Evolutionary conservation across 2,329 filamentous ascomycete genomes (phyloP).

Genomic region (Botrytis tulipae): DNA sequence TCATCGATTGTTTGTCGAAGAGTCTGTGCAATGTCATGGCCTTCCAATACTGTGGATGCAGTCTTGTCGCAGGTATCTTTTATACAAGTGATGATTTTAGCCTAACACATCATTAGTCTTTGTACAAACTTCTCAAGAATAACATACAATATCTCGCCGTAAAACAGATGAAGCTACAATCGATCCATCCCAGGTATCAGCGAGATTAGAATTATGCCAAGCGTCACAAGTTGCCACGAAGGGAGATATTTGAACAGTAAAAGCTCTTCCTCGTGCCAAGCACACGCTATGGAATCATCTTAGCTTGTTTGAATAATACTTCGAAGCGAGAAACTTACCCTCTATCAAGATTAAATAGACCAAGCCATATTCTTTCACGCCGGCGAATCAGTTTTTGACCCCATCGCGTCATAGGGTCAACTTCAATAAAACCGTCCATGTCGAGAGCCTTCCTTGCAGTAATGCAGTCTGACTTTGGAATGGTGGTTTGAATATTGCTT

Average conservation of each 20-base stretch:
- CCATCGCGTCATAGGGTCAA: constrained; percentile 59
- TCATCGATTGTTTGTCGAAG: constrained; percentile 61
- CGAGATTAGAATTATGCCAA: constrained; percentile 64
- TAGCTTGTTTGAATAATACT: constrained; percentile 22
- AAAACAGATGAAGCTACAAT: constrained; percentile 70
- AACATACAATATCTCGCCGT: constrained; percentile 59
- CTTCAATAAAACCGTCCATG: constrained; percentile 65
- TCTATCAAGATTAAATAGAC: constrained; percentile 69
- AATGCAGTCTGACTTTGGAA: constrained; percentile 68
- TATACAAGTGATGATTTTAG: constrained; percentile 56
- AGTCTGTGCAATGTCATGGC: constrained; percentile 53
- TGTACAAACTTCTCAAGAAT: no score
- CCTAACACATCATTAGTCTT: constrained; percentile 39
- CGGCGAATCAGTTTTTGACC: constrained; percentile 61
- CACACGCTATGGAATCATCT: constrained; percentile 52
- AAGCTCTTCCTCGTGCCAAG: constrained; percentile 65
- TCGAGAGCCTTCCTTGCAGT: constrained; percentile 62
- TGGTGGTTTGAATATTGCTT: constrained; percentile 46
- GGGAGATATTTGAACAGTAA: constrained; percentile 64
- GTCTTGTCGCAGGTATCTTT: constrained; percentile 58
- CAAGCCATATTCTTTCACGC: constrained; percentile 68
- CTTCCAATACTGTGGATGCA: constrained; percentile 47
- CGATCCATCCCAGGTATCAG: constrained; percentile 67
- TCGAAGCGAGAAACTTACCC: constrained; percentile 46
- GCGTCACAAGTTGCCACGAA: constrained; percentile 65